A percentile compares a stretch with the other conserved stretches of the same genome.
Conservation (phyloP, 495 filamentous ascomycete genomes). For the Aspergillus leporis region DNA sequence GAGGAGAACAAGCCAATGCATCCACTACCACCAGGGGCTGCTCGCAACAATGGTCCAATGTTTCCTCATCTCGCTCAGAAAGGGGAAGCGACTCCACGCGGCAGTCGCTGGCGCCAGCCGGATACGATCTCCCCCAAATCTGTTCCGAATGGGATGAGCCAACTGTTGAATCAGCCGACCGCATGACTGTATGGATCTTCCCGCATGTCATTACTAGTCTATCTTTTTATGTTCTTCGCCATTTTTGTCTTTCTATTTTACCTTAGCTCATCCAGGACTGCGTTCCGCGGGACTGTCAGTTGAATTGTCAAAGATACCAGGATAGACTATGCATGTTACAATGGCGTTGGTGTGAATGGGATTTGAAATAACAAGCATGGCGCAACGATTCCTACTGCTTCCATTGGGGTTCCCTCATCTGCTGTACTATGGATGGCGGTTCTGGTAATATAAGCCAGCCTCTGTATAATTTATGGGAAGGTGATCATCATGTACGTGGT, state of each 20-base stretch:
- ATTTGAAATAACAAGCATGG: neutral
- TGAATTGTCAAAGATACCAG: constrained; percentile 38
- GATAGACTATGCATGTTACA: constrained; percentile 38
- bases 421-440: neutral
- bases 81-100: constrained; percentile 18
- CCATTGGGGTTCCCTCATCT: constrained; percentile 5
- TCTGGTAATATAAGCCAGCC: neutral
- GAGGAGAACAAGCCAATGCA: constrained; percentile 38
- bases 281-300: neutral
- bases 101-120: constrained; percentile 18
- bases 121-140: constrained; percentile 40
- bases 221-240: constrained; percentile 11
- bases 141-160: constrained; percentile 40
- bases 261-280: neutral
- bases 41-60: constrained; percentile 42
- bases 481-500: neutral
- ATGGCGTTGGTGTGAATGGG: constrained; percentile 1
- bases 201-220: constrained; percentile 9
- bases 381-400: neutral
- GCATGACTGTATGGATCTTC: constrained; percentile 10
- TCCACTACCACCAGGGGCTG: constrained; percentile 40
- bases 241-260: constrained; percentile 14
- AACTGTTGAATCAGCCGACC: constrained; percentile 30
- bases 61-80: constrained; percentile 27
- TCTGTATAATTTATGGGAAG: constrained; percentile 3